Evolutionary conservation across 257 asterid genomes (phyloP).

Genomic region (Nicotiana undulata): DNA sequence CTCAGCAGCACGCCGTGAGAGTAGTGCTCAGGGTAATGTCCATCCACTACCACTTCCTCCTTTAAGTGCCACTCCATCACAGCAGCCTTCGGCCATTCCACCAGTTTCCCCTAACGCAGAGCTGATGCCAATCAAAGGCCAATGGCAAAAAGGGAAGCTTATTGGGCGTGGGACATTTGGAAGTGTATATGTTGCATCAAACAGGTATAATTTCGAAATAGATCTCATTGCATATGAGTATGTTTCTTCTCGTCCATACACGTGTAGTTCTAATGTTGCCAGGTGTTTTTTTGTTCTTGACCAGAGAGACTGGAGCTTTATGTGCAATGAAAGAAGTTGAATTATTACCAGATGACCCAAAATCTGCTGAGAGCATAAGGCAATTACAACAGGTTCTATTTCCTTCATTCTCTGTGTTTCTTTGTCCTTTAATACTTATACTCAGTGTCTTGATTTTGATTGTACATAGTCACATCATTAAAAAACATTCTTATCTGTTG

Average conservation of each 20-base stretch:
- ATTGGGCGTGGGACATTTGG: constrained; percentile 93
- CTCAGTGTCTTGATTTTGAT: background rate
- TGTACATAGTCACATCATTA: background rate
- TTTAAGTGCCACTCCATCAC: constrained; percentile 35
- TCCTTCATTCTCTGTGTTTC: constrained; percentile 3
- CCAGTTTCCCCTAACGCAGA: constrained; percentile 37
- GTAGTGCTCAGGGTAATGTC: constrained; percentile 41
- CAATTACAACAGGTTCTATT: constrained; percentile 72
- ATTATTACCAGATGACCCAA: constrained; percentile 68
- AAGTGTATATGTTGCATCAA: constrained; percentile 83
- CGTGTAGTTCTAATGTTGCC: background rate
- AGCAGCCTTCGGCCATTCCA: constrained; percentile 28
- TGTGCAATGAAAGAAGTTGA: constrained; percentile 98
- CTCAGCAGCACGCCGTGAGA: constrained; percentile 28
- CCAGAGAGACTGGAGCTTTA: constrained; percentile 86
- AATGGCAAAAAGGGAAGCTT: constrained; percentile 88
- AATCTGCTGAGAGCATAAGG: constrained; percentile 70
- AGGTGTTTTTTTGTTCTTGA: background rate
- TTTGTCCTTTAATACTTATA: background rate
- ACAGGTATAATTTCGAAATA: constrained; percentile 39
- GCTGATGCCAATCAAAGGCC: constrained; percentile 41
- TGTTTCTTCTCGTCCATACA: background rate
- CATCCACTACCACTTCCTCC: constrained; percentile 89
- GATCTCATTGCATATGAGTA: background rate
- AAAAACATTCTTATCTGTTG: background rate